Evolutionary conservation across 805 yeast genomes (phyloP).

Genomic region (Hanseniaspora thailandica): DNA sequence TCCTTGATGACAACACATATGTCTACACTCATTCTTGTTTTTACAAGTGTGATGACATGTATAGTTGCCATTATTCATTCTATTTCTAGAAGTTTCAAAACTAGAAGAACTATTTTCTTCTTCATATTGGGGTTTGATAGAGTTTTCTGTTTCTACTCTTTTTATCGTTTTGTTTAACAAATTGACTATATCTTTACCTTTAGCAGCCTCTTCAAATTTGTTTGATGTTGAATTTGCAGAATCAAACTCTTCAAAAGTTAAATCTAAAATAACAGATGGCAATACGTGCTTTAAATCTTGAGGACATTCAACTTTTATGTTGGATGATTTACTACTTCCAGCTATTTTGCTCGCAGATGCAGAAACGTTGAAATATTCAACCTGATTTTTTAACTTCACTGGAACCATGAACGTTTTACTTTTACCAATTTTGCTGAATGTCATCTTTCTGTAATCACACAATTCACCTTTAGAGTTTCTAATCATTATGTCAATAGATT

Average conservation of each 20-base stretch:
- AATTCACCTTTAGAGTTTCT: constrained; percentile 29
- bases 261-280: constrained; percentile 8
- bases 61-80: constrained; percentile 26
- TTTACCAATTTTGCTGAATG: constrained; percentile 21
- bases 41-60: constrained; percentile 37
- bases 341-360: constrained; percentile 34
- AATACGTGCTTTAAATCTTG: constrained; percentile 14
- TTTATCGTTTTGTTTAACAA: not conserved
- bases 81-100: constrained; percentile 14
- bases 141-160: constrained; percentile 7
- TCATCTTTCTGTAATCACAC: constrained; percentile 37
- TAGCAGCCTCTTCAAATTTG: constrained; percentile 26
- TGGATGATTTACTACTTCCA: constrained; percentile 20
- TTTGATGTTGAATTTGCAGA: constrained; percentile 21
- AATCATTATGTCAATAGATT: constrained; percentile 28
- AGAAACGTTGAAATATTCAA: constrained; percentile 24
- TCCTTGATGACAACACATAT: constrained; percentile 40
- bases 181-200: constrained; percentile 16
- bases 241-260: constrained; percentile 15
- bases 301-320: constrained; percentile 13
- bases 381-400: constrained; percentile 18
- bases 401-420: constrained; percentile 25
- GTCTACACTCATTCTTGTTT: constrained; percentile 32
- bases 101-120: not conserved
- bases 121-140: not conserved